A percentile compares a stretch with the other conserved stretches of the same genome.
Conservation (phyloP, 176 grass and related monocot species). For the Aegilops longissima region DNA sequence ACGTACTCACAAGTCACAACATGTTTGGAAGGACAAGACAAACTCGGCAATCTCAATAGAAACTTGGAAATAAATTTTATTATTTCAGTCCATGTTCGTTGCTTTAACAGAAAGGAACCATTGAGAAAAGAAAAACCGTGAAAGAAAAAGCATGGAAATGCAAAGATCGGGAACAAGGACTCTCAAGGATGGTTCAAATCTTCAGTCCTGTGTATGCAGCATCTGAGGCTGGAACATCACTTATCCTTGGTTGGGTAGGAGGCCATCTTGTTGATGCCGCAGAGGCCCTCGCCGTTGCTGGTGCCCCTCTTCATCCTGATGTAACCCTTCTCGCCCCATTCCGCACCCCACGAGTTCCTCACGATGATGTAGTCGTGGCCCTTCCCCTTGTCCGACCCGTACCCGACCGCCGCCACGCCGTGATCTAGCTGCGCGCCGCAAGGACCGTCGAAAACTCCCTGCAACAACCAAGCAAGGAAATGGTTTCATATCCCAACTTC, state of each 20-base stretch:
- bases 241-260: conserved; percentile 83
- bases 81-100: neutral
- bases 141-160: neutral
- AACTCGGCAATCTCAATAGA: neutral
- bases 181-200: neutral
- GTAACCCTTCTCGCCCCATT: conserved; percentile 84
- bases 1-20: neutral
- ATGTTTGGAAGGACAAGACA: neutral
- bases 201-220: neutral
- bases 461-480: neutral
- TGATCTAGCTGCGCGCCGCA: conserved; percentile 75
- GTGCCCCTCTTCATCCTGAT: conserved; percentile 87
- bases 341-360: conserved; percentile 88
- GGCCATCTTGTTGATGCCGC: conserved; percentile 98
- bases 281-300: conserved; percentile 50
- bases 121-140: neutral
- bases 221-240: neutral
- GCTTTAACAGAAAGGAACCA: neutral
- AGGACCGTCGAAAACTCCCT: conserved; percentile 74
- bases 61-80: neutral
- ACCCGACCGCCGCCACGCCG: conserved; percentile 79
- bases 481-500: neutral
- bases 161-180: neutral
- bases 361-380: conserved; percentile 80
- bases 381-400: conserved; percentile 44